phyloP scores from a whole-genome alignment of 805 yeast genomes.

The Ascoidea tarda region DNA sequence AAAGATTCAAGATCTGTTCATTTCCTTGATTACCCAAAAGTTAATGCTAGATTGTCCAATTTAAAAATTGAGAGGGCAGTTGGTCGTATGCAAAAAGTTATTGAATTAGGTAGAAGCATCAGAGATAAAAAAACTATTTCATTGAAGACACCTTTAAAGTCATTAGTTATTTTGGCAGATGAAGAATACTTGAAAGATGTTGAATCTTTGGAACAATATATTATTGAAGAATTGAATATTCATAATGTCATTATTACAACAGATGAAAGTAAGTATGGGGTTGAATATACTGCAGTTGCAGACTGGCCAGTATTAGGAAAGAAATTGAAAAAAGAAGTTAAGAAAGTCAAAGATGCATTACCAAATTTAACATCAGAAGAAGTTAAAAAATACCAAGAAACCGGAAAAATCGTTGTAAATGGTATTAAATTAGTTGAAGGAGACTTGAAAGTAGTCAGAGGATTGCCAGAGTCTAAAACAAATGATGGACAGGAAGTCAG shows the following conservation, averaged over 20 bases:
- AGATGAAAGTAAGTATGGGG: conserved; percentile 86
- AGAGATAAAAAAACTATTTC: conserved; percentile 94
- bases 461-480: conserved; percentile 55
- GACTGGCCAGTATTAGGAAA: conserved; percentile 99
- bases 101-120: conserved; percentile 89
- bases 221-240: conserved; percentile 83
- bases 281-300: conserved; percentile 86
- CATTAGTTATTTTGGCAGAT: conserved; percentile 72
- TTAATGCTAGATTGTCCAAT: conserved; percentile 69
- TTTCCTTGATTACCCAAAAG: conserved; percentile 82
- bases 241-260: conserved; percentile 78
- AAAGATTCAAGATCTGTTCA: conserved; percentile 77
- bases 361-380: conserved; percentile 72
- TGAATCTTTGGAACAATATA: conserved; percentile 61
- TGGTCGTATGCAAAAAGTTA: conserved; percentile 90
- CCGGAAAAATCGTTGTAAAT: conserved; percentile 72
- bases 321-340: conserved; percentile 88
- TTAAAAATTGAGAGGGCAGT: conserved; percentile 78
- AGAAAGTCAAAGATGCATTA: conserved; percentile 86
- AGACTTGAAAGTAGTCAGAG: conserved; percentile 84
- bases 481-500: conserved; percentile 72
- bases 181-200: conserved; percentile 61
- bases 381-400: conserved; percentile 57
- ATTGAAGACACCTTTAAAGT: conserved; percentile 86
- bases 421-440: conserved; percentile 81